These are phyloP conservation scores for Lolium multiflorum DNA, from an alignment of 176 grass and related monocot species.

Conservation along the genomic window DNA sequence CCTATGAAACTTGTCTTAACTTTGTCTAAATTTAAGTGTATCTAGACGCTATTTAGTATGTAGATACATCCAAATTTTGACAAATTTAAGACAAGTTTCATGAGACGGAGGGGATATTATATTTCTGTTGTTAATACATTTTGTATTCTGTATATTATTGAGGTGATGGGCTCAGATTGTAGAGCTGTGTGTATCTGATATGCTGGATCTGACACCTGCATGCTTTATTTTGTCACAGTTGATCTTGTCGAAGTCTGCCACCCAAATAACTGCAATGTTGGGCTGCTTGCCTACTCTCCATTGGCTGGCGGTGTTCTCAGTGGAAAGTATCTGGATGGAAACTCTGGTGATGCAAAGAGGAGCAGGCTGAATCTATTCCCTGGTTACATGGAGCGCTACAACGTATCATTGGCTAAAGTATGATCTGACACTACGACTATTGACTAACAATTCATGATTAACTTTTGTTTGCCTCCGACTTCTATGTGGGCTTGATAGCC, in stretches of 20 bases:
- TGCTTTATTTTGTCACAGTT: constrained; percentile 54
- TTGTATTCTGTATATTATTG: background rate
- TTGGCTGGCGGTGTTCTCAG: constrained; percentile 82
- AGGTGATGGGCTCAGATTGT: background rate
- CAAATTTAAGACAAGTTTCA: no score
- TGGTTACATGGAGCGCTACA: constrained; percentile 91
- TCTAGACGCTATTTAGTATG: no score
- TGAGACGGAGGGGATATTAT: no score
- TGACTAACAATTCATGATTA: background rate
- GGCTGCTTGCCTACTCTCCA: constrained; percentile 89
- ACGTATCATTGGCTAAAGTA: constrained; percentile 86
- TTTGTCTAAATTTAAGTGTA: no score
- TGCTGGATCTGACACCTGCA: background rate
- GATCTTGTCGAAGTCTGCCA: constrained; percentile 98
- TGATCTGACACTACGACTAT: background rate
- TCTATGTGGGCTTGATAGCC: background rate
- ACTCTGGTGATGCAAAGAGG: constrained; percentile 49
- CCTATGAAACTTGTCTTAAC: no score
- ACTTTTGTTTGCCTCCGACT: background rate
- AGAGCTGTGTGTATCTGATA: background rate
- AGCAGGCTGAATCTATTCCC: constrained; percentile 89
- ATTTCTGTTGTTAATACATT: background rate
- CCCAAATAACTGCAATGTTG: constrained; percentile 86
- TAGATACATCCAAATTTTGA: no score
- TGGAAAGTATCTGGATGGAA: constrained; percentile 81